Evolutionary conservation across 306 rosid species (phyloP), one percentile per base, ranked within the genome.

Genomic region (Medicago arabica): DNA sequence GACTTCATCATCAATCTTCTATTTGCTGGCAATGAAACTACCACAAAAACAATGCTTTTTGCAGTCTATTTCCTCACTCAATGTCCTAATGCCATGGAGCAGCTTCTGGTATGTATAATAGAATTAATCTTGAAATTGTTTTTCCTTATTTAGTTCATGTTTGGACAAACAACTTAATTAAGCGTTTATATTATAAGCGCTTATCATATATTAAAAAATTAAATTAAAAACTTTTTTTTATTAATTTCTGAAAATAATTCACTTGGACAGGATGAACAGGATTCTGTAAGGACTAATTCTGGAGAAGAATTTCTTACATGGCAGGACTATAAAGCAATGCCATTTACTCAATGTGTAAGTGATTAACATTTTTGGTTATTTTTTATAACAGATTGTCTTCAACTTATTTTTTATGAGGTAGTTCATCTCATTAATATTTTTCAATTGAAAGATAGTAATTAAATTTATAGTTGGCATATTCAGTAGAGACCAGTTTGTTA

Each of bases 1-100:
- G 98, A 94, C 67, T 94, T 94, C 90, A 87, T 92, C 44, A 90
- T 94, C 87, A 94, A 92, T 77, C 98, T 94, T 78, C 95, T 94
- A 64, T 94, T 94, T 54, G 98, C 98, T 0, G 98, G 98, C 58
- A 94, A 90, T 55, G 98, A 94, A 87, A 91, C 98, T 9, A 94
- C 95, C 41, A 85, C 98, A 9, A 94, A 94, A 87, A 94, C 98
- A 6, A 94, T 94, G 98, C 90, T 94, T 58, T 94, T 94, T 75
- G 95, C 97, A 7, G 86, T 90, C 46, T 92, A 90, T 82, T 94
- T 92, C 71, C 98, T 94, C 64, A 89, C 95, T 74, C 96, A 85
- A 4, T 85, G 83, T 80, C 95, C 97, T n/a, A 72, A 14, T 74
- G 98, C 98, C 70, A 71, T 85, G 87, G 60, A 85, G 19, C 90